Conservation (phyloP, 2,329 filamentous ascomycete genomes). For the Biscogniauxia marginata region DNA sequence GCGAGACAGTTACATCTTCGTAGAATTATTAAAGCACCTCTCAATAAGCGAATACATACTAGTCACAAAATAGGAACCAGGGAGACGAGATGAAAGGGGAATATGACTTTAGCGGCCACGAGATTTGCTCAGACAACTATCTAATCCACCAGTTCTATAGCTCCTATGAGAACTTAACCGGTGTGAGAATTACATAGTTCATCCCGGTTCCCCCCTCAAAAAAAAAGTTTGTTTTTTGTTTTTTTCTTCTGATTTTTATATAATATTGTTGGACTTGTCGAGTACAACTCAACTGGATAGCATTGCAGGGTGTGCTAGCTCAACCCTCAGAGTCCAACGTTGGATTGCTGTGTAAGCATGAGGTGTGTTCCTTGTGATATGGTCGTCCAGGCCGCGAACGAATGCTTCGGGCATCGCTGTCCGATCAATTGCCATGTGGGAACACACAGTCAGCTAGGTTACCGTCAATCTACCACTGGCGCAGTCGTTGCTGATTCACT, state of each 20-base stretch:
- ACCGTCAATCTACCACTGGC: neutral
- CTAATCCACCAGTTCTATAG: conserved; percentile 24
- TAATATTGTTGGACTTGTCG: conserved; percentile 2
- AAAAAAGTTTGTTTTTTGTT: conserved; percentile 24
- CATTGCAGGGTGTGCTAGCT: neutral
- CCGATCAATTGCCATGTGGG: neutral
- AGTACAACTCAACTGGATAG: neutral
- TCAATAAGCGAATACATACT: neutral
- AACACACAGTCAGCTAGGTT: no score
- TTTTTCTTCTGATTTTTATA: conserved; percentile 13
- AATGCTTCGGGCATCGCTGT: neutral
- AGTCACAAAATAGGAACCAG: neutral
- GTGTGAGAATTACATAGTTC: conserved; percentile 25
- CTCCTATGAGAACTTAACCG: conserved; percentile 13
- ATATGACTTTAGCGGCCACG: conserved; percentile 19
- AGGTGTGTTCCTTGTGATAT: neutral
- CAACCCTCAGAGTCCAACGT: neutral
- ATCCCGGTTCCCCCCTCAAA: conserved; percentile 27
- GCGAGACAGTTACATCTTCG: no score
- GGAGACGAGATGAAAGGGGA: conserved; percentile 22
- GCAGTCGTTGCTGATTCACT: neutral
- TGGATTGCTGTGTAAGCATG: neutral
- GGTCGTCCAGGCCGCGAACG: no score
- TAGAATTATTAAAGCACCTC: no score
- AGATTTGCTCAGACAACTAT: conserved; percentile 31